phyloP scores from a whole-genome alignment of 306 rosid species.

The Betula pendula region DNA sequence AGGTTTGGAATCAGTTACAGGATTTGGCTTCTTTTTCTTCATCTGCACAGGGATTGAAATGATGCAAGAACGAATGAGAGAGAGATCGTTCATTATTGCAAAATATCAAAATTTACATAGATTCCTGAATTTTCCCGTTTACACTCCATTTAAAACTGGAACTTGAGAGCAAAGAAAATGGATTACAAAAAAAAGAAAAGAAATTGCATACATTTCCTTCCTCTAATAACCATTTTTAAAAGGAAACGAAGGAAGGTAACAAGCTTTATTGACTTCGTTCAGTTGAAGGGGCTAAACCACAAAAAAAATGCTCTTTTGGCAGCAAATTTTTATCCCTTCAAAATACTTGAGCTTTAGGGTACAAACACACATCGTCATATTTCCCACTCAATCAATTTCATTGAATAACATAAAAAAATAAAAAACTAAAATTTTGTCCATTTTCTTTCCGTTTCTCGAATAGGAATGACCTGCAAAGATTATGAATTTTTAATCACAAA shows the following conservation, averaged over 20 bases:
- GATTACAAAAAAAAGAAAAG: neutral
- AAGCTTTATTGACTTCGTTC: neutral
- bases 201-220: neutral
- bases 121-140: neutral
- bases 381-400: too few relatives aligned
- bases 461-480: too few relatives aligned
- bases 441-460: too few relatives aligned
- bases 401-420: too few relatives aligned
- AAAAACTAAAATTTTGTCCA: too few relatives aligned
- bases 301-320: too few relatives aligned
- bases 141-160: neutral
- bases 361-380: too few relatives aligned
- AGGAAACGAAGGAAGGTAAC: neutral
- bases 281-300: neutral
- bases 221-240: neutral
- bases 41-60: constrained; percentile 28
- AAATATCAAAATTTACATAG: neutral
- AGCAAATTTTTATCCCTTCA: too few relatives aligned
- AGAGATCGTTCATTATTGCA: neutral
- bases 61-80: neutral
- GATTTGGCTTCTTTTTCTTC: constrained; percentile 52
- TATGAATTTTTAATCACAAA: too few relatives aligned
- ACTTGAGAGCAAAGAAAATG: neutral
- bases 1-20: constrained; percentile 7
- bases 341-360: too few relatives aligned